phyloP scores from a whole-genome alignment of 2,329 filamentous ascomycete species.

The Decorospora gaudefroyi region DNA sequence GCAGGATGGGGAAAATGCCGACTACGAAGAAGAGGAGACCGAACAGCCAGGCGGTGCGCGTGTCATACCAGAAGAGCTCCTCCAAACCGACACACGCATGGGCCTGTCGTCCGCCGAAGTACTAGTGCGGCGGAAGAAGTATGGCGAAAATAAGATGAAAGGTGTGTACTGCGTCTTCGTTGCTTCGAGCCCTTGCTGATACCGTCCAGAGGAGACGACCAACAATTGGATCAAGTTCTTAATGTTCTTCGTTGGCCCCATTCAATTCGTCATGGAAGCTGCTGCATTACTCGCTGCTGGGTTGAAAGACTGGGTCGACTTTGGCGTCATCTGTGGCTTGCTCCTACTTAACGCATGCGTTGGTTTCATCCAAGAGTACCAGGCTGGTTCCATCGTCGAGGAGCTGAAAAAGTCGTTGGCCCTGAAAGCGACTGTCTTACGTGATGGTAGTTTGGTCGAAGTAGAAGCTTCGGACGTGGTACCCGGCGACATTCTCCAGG shows the following conservation, averaged over 20 bases:
- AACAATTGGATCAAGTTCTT: conserved; percentile 82
- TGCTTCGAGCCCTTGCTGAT: conserved; percentile 15
- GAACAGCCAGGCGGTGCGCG: conserved; percentile 60
- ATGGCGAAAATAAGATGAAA: conserved; percentile 86
- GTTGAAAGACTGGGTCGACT: conserved; percentile 89
- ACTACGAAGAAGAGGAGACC: conserved; percentile 66
- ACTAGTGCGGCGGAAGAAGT: conserved; percentile 65
- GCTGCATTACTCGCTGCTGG: conserved; percentile 80
- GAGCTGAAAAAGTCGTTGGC: conserved; percentile 89
- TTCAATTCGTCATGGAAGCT: conserved; percentile 91
- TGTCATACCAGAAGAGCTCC: conserved; percentile 71
- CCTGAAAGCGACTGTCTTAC: conserved; percentile 83
- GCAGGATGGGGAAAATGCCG: conserved; percentile 69
- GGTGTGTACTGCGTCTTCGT: conserved; percentile 18
- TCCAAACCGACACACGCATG: conserved; percentile 73
- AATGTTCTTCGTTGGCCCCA: conserved; percentile 82
- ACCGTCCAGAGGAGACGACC: conserved; percentile 71
- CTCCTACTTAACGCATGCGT: conserved; percentile 83
- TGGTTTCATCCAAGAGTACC: conserved; percentile 87
- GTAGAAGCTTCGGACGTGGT: conserved; percentile 83
- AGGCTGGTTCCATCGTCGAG: conserved; percentile 87
- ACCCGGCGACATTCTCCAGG: conserved; percentile 84
- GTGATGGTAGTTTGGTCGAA: conserved; percentile 77
- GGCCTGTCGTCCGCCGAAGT: conserved; percentile 78
- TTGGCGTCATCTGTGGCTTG: conserved; percentile 85